Evolutionary conservation across 2,329 filamentous ascomycete species (phyloP), one percentile per base, ranked within the genome.

Genomic region (Fusarium annulatum): DNA sequence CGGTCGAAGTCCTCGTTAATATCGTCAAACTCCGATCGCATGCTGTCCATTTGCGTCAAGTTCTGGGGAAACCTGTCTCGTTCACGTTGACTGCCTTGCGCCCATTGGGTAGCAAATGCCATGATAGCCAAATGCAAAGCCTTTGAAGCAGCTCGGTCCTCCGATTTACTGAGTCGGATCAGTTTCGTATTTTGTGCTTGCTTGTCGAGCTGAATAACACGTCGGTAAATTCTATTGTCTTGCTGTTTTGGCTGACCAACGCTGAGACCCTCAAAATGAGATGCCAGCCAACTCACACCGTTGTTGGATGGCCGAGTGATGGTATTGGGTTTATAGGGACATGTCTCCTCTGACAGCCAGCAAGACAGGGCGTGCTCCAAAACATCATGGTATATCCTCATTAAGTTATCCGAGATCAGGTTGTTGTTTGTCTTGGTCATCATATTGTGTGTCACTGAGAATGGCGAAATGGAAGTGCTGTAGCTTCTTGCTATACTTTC

Each of bases 321-420:
- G 6, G 72, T 68, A 36, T 68, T 69, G 5, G 77, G 77, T 18
- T 78, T 74, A 72, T 88, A 88, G 2, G 87, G 87, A 61, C 87
- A 89, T 6, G 86, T 88, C 52, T 83, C 81, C 67, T 88, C 87
- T 0, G 86, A 87, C 23, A 88, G 72, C 87, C 87, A 89, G 74
- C 87, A 88, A 4, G 86, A 85, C 11, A 88, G 77, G 18, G 84
- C 86, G 72, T 87, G 85, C 70, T 88, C 87, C 70, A 88, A 81
- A 36, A 86, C 87, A 69, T 88, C 86, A 71, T 88, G 87, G 74
- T 88, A 89, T 39, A 88, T 85, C 49, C 76, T 69, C 76, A 78
- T 78, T 9, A 78, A 42, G 28, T 78, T 78, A 23, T 78, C 77
- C 34, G 77, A 76, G 12, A 78, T 78, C n/a, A 78, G 53, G 34